Conservation (phyloP, 495 filamentous ascomycete genomes). For the Penicillium samsonianum region DNA sequence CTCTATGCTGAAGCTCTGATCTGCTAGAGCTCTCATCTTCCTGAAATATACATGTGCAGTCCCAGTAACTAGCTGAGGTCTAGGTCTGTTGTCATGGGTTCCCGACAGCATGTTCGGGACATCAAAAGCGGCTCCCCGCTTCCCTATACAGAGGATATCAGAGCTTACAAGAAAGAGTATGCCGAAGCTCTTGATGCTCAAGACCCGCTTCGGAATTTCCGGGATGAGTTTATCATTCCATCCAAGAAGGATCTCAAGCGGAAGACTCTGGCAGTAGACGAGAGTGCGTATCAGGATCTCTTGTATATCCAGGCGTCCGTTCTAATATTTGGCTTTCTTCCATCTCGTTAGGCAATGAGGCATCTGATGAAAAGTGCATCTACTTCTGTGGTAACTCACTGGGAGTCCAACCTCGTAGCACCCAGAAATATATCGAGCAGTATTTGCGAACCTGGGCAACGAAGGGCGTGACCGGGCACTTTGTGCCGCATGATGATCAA, state of each 20-base stretch:
- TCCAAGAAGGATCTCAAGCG: constrained; percentile 75
- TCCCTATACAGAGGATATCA: constrained; percentile 42
- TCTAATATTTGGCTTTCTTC: background rate
- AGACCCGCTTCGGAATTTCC: constrained; percentile 67
- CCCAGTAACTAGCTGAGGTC: background rate
- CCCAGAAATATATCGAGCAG: constrained; percentile 66
- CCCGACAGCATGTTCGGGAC: constrained; percentile 33
- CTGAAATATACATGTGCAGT: background rate
- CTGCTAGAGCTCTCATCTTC: background rate
- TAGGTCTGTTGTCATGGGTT: constrained; percentile 23
- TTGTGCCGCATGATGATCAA: constrained; percentile 75
- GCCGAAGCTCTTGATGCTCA: constrained; percentile 65
- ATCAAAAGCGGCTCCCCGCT: constrained; percentile 36
- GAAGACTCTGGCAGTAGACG: constrained; percentile 52
- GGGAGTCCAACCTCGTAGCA: constrained; percentile 80
- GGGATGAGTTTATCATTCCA: constrained; percentile 82
- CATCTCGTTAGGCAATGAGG: constrained; percentile 25
- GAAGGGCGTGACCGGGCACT: constrained; percentile 93
- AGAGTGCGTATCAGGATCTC: constrained; percentile 25
- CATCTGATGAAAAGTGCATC: constrained; percentile 54
- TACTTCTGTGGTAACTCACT: constrained; percentile 98
- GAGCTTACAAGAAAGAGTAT: constrained; percentile 51
- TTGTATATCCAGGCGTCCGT: background rate
- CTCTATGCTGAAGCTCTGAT: background rate
- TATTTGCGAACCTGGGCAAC: constrained; percentile 87